A percentile compares a stretch with the other conserved stretches of the same genome.
phyloP scores from a whole-genome alignment of 2,329 filamentous ascomycete genomes.

The Aphanoascus verrucosus region DNA sequence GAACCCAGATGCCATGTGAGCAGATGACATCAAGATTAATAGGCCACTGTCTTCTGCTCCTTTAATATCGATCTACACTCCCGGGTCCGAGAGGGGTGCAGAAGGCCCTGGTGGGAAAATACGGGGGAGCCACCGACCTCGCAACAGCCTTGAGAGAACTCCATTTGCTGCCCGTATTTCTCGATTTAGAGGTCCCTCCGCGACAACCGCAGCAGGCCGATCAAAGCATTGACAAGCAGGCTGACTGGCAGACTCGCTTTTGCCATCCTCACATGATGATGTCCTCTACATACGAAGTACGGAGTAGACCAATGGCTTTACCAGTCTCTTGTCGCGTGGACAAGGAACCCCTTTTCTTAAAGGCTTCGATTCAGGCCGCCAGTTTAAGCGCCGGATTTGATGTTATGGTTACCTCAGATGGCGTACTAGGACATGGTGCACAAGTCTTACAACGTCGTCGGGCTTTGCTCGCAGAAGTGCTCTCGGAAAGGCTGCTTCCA shows the following conservation, averaged over 20 bases:
- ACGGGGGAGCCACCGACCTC: neutral
- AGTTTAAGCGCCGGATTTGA: constrained; percentile 6
- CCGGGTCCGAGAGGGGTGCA: neutral
- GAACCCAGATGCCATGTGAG: neutral
- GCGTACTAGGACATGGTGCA: neutral
- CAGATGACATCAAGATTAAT: constrained; percentile 1
- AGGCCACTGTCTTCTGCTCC: neutral
- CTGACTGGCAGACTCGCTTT: neutral
- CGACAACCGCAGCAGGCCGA: constrained; percentile 7
- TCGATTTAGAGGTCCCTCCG: neutral
- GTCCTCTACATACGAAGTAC: too few species aligned
- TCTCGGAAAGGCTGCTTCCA: neutral
- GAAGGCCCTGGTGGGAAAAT: neutral
- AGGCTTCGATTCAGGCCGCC: neutral
- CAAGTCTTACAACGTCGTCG: constrained; percentile 7
- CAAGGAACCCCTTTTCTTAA: neutral
- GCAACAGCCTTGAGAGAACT: neutral
- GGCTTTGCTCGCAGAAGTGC: constrained; percentile 2
- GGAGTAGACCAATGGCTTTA: constrained; percentile 1
- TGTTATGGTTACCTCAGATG: neutral
- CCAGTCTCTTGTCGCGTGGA: neutral
- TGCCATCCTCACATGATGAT: constrained; percentile 9
- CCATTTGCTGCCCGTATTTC: neutral
- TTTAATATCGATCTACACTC: neutral
- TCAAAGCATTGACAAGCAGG: neutral